These are phyloP conservation scores for Alliaria petiolata DNA, from an alignment of 345 rosid genomes.

Conservation along the genomic window DNA sequence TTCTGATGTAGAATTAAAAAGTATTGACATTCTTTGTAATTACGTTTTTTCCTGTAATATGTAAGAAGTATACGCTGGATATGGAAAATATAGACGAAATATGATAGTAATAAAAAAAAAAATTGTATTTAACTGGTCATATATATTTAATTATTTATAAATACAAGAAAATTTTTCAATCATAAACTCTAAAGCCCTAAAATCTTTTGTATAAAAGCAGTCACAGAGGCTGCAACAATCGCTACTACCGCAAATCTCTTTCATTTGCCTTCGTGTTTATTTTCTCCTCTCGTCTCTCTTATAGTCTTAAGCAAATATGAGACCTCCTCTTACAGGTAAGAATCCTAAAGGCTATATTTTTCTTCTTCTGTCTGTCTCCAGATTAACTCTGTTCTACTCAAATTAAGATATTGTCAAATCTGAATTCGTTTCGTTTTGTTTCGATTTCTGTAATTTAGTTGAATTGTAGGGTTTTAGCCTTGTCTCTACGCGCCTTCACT, in stretches of 20 bases:
- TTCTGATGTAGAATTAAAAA: too few species aligned
- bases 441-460: neutral
- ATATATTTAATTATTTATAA: neutral
- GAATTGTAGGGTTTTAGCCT: neutral
- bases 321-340: conserved; percentile 18
- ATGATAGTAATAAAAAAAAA: too few species aligned
- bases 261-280: neutral
- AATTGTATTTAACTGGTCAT: too few species aligned
- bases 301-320: neutral
- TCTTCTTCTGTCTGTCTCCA: neutral
- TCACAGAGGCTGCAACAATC: neutral
- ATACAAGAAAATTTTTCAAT: too few species aligned
- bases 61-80: too few species aligned
- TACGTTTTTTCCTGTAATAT: too few species aligned
- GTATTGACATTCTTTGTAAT: too few species aligned
- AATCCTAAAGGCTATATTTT: neutral
- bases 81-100: too few species aligned
- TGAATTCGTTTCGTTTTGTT: neutral
- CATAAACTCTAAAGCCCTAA: neutral
- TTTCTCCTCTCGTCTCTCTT: neutral
- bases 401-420: neutral
- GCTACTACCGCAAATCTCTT: neutral
- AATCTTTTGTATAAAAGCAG: neutral
- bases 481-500: neutral
- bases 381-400: neutral